Percentiles rank a stretch among this genome's conserved stretches.
Conservation (phyloP, 2,329 filamentous ascomycete genomes). For the Sphaerostilbella broomeana region DNA sequence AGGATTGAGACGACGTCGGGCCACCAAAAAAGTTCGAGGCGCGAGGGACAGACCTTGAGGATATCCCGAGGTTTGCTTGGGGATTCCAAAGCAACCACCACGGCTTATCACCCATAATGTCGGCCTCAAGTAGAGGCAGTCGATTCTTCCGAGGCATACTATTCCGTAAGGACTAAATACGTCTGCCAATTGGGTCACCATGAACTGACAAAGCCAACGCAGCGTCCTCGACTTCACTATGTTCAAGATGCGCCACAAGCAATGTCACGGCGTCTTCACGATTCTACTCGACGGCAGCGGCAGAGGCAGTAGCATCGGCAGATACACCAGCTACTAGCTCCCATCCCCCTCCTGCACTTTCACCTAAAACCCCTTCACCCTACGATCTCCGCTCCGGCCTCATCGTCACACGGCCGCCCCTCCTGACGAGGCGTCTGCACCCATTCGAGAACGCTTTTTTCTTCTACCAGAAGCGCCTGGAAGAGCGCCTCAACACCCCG, state of each 20-base stretch:
- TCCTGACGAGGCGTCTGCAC: conserved; percentile 76
- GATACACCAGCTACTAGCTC: conserved; percentile 16
- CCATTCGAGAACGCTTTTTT: conserved; percentile 89
- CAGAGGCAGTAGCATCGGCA: conserved; percentile 17
- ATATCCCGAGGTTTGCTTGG: conserved; percentile 4
- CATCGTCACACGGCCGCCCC: conserved; percentile 79
- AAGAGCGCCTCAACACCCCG: conserved; percentile 81
- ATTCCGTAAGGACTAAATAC: conserved; percentile 36
- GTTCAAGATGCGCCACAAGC: conserved; percentile 33
- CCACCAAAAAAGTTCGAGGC: conserved; percentile 21
- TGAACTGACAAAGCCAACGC: conserved; percentile 11
- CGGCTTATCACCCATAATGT: conserved; percentile 31
- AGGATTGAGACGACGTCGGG: background rate
- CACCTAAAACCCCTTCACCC: conserved; percentile 18
- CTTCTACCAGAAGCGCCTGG: conserved; percentile 95
- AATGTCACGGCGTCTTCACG: conserved; percentile 24
- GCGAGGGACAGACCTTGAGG: conserved; percentile 10
- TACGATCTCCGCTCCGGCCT: conserved; percentile 59
- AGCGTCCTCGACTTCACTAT: conserved; percentile 26
- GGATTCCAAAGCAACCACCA: conserved; percentile 9
- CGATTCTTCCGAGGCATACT: conserved; percentile 43
- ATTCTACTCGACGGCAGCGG: conserved; percentile 30
- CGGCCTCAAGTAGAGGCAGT: conserved; percentile 51
- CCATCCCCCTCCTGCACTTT: conserved; percentile 14
- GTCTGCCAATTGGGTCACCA: conserved; percentile 16